Evolutionary conservation across 192 early-diverging fungal species (phyloP).

Genomic region (Backusella liffmaniae): DNA sequence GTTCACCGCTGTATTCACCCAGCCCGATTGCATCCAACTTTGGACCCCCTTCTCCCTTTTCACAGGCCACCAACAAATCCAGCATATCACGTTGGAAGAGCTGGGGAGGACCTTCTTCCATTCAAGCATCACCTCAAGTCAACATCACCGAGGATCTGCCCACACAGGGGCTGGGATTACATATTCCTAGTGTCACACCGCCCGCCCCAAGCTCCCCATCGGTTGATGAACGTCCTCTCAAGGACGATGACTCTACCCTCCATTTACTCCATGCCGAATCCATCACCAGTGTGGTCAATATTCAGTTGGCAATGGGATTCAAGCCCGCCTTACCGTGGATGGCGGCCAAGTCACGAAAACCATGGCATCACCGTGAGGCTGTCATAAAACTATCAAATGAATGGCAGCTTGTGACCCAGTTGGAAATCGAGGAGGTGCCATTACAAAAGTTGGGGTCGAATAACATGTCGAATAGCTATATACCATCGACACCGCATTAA

Average conservation of each 20-base stretch:
- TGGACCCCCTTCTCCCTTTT: conserved; percentile 9
- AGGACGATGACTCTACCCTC: background rate
- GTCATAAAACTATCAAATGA: conserved; percentile 4
- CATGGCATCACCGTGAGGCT: conserved; percentile 20
- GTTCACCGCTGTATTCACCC: conserved; percentile 12
- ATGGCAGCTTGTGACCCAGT: conserved; percentile 21
- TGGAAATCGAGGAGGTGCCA: background rate
- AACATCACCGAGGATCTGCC: background rate
- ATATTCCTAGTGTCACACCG: conserved; percentile 7
- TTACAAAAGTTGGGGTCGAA: background rate
- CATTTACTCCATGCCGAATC: conserved; percentile 14
- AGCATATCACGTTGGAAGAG: conserved; percentile 44
- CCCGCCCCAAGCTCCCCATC: conserved; percentile 12
- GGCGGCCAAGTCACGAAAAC: background rate
- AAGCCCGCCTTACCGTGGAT: conserved; percentile 21
- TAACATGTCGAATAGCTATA: background rate
- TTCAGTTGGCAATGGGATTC: conserved; percentile 24
- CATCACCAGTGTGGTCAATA: conserved; percentile 6
- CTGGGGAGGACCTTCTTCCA: conserved; percentile 36
- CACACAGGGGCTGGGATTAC: conserved; percentile 12
- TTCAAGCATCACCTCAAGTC: background rate
- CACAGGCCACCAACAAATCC: background rate
- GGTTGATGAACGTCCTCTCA: background rate
- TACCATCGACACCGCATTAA: background rate
- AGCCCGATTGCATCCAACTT: background rate